Conservation (phyloP, 352 stramenopile genomes). For the Elongisporangium senticosum region DNA sequence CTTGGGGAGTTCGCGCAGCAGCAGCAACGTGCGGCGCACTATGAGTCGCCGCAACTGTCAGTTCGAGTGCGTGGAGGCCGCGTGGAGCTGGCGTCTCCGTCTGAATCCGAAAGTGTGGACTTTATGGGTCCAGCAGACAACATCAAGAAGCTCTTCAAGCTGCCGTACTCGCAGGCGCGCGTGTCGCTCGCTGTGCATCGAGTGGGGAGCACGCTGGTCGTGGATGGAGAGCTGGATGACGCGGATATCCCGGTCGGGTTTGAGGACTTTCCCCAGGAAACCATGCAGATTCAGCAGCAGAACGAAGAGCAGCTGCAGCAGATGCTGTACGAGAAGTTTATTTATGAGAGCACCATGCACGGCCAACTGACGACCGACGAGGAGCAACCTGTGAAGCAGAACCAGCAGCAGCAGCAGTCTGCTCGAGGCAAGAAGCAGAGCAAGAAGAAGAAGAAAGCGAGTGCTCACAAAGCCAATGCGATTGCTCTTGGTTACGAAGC, state of each 20-base stretch:
- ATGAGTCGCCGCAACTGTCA: conserved; percentile 44
- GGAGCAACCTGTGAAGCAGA: background rate
- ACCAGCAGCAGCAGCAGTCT: conserved; percentile 5
- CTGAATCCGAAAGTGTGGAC: conserved; percentile 65
- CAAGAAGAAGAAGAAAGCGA: conserved; percentile 29
- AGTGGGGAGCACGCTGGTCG: conserved; percentile 70
- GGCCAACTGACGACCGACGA: conserved; percentile 21
- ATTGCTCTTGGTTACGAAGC: background rate
- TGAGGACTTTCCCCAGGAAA: conserved; percentile 46
- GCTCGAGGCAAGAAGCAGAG: conserved; percentile 23
- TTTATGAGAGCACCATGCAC: conserved; percentile 69
- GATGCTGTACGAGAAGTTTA: conserved; percentile 83
- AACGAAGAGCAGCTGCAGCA: conserved; percentile 33
- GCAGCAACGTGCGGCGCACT: conserved; percentile 10
- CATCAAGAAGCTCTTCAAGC: conserved; percentile 85
- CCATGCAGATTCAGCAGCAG: conserved; percentile 51
- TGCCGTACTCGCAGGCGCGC: conserved; percentile 71
- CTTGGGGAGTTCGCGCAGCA: conserved; percentile 46
- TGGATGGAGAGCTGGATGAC: conserved; percentile 74
- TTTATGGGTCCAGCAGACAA: conserved; percentile 80
- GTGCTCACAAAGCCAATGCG: background rate
- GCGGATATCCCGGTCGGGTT: conserved; percentile 64
- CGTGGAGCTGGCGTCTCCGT: conserved; percentile 64
- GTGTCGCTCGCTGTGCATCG: conserved; percentile 82
- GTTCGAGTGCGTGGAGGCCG: conserved; percentile 57